Evolutionary conservation across 2,329 filamentous ascomycete genomes (phyloP), one percentile per base, ranked within the genome.

Genomic region (Hirsutella rhossiliensis): DNA sequence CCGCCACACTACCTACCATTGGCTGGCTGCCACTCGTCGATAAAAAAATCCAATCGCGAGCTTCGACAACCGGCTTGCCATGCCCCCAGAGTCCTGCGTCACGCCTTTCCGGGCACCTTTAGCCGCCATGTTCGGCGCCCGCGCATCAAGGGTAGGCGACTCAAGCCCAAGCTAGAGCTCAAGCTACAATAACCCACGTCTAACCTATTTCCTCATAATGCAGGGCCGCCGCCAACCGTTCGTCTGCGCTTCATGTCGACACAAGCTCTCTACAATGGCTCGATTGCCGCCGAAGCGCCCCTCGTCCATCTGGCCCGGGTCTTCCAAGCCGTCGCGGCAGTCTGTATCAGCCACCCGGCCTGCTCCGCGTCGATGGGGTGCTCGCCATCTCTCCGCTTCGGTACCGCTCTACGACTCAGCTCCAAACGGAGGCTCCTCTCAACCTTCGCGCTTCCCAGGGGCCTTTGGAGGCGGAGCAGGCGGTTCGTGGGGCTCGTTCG

Each of bases 61-160:
- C 31, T 34, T 34, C 31, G 31, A 34, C 31, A 27, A 27, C 3
- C 23, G 9, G 23, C 23, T 27, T 9, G 23, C 23, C 23, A 27
- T 27, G 23, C 23, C 23, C 6, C 23, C 23, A 27, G 23, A 7
- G 23, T 27, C 23, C 23, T 27, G 23, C 23, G 23, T 27, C 23
- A 27, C 3, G 9, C 6, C 23, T 27, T 27, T 27, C 9, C 23
- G 23, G 23, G 23, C 23, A 9, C 23, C 31, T 43, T 41, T 46
- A 45, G 47, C 51, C 53, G 60, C 52, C 49, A 71, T 71, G 68
- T 63, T 71, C 48, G 66, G 65, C 59, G 60, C 61, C 51, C 61
- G 61, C 49, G 47, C 59, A 53, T 63, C 60, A 27, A 27, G 9
- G 40, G 40, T 41, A 31, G n/a, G 39, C 23, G 23, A 6, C 23